A percentile compares a stretch with the other conserved stretches of the same genome.
Evolutionary conservation across 148 eudicot species (phyloP).

Genomic region (Arctostaphylos glauca): DNA sequence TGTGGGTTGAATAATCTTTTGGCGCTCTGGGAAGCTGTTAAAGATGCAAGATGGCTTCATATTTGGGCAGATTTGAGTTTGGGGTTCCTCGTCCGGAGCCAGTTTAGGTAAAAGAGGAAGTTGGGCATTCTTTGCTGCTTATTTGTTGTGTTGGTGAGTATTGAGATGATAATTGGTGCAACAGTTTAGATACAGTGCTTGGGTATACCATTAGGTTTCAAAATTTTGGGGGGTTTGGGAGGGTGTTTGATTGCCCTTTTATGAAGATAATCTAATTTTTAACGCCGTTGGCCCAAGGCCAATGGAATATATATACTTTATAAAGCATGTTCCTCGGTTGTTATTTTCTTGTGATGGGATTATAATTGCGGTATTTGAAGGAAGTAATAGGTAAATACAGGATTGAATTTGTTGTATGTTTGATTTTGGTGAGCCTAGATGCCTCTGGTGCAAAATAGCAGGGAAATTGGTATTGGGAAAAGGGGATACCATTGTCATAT

Average conservation of each 20-base stretch:
- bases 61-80: constrained; percentile 11
- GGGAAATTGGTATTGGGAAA: not conserved
- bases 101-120: not conserved
- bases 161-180: not conserved
- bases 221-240: not conserved
- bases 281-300: not conserved
- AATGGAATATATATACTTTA: not conserved
- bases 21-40: not conserved
- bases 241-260: constrained; percentile 3
- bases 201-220: not conserved
- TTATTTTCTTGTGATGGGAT: constrained; percentile 9
- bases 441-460: not conserved
- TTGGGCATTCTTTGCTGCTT: not conserved
- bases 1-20: not conserved
- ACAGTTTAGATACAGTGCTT: not conserved
- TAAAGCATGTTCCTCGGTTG: not conserved
- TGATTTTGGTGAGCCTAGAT: not conserved
- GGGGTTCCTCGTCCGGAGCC: not conserved
- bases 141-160: not conserved
- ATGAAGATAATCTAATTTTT: not conserved
- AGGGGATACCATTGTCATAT: not conserved
- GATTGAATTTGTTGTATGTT: not conserved
- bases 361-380: not conserved
- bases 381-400: not conserved
- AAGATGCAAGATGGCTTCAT: constrained; percentile 8